Base-by-base conservation (phyloP, 768 basidiomycete genomes). In the Tricholoma flavovirens region DNA sequence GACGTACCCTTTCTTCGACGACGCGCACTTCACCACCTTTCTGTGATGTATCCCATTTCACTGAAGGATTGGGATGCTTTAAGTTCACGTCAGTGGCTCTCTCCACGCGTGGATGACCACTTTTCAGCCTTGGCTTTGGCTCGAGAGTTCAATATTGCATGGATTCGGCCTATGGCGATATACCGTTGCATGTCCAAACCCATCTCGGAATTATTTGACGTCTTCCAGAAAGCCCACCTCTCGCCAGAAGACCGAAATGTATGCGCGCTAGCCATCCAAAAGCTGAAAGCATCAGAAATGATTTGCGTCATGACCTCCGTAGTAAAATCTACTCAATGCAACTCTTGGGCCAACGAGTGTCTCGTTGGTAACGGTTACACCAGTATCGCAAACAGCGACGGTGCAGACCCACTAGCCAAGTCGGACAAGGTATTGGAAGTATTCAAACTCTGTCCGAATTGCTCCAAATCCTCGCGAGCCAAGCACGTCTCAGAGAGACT, bases 141-240 rank as follows among this genome's bases (percentile, higher is more conserved):
- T 5, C n/a, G 54, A 36, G 17, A 45, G 14, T 51, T 55, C 21
- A 43, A 55, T 12, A 46, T 59, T 10, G 38, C 53, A 9, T 59
- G 54, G 58, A 55, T 59, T 29, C 53, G 40, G 11, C 58, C 58
- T 5, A 55, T 55, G 42, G 58, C 58, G 5, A 35, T 59, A 21
- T 59, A 59, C 33, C 32, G 12, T 15, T 42, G 35, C 33, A 53
- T 52, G 19, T 59, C 53, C 10, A 30, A 24, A 26, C 54, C 58
- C 8, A 21, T 55, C 6, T 35, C 35, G 1, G 29, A 48, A 7
- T 17, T 38, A 7, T 30, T 38, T 9, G 21, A 35, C 1, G 7
- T 32, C 17, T 19, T 59, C 14, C 30, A 51, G 14, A n/a, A 52
- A 22, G 10, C 48, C 11, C 15, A 19, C 15, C 26, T 59, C 10